Evolutionary conservation across 495 filamentous ascomycete genomes (phyloP).

Genomic region (Tirmania nivea): DNA sequence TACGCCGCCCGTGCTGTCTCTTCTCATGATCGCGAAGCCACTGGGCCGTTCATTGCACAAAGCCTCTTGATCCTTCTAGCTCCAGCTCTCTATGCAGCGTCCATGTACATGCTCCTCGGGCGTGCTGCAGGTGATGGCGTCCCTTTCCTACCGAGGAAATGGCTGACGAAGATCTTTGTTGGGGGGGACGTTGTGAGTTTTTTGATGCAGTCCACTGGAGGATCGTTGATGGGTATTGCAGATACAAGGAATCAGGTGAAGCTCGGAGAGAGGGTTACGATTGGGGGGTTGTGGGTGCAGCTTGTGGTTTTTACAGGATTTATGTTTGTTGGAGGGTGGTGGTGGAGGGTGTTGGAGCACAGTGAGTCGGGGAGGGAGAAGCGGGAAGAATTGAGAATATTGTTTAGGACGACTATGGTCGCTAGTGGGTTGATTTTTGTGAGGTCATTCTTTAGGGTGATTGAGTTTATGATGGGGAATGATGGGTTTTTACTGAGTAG

Average conservation of each 20-base stretch:
- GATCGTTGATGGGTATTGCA: conserved; percentile 19
- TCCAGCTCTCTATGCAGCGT: conserved; percentile 32
- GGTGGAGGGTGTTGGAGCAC: conserved; percentile 26
- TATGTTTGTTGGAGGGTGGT: conserved; percentile 24
- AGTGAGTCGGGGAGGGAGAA: neutral
- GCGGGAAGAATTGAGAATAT: neutral
- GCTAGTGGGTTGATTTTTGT: conserved; percentile 35
- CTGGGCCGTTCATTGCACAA: conserved; percentile 28
- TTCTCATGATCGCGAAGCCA: conserved; percentile 16
- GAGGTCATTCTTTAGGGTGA: conserved; percentile 36
- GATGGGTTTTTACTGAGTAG: conserved; percentile 29
- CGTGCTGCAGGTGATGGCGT: conserved; percentile 21
- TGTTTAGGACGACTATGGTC: conserved; percentile 32
- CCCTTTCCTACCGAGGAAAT: conserved; percentile 22
- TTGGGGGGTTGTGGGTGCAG: conserved; percentile 28
- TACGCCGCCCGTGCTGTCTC: conserved; percentile 32
- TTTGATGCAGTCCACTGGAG: conserved; percentile 21
- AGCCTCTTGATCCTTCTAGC: conserved; percentile 27
- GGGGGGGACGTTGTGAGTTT: conserved; percentile 26
- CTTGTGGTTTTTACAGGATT: conserved; percentile 34
- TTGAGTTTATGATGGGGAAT: conserved; percentile 39
- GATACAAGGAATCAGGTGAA: conserved; percentile 9
- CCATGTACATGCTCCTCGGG: conserved; percentile 35
- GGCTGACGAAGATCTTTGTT: conserved; percentile 31
- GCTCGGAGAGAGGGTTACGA: conserved; percentile 26